phyloP scores from a whole-genome alignment of 2,329 filamentous ascomycete genomes.

The Colletotrichum melonis region DNA sequence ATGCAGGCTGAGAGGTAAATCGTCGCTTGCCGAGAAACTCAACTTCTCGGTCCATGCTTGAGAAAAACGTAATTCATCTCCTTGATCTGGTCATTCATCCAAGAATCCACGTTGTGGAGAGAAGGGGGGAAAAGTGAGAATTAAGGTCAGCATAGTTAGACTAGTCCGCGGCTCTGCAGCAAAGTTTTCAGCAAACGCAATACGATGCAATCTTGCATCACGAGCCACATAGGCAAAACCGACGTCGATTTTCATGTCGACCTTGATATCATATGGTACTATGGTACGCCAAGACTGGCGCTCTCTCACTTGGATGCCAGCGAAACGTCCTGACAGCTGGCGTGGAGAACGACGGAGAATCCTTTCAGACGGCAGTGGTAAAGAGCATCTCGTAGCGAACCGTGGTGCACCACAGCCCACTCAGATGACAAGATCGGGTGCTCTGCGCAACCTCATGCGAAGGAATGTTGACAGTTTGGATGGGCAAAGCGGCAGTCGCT shows the following conservation, averaged over 20 bases:
- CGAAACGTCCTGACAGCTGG: constrained; percentile 11
- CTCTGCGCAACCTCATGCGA: constrained; percentile 7
- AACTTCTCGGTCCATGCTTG: constrained; percentile 1
- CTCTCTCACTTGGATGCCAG: constrained; percentile 6
- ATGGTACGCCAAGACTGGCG: neutral
- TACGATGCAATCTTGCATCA: neutral
- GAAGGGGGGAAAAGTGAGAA: neutral
- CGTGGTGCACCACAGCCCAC: constrained; percentile 7
- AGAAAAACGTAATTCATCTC: neutral
- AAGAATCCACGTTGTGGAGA: neutral
- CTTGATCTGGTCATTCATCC: neutral
- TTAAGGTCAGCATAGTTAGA: neutral
- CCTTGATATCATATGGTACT: neutral
- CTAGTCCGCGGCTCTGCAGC: constrained; percentile 1
- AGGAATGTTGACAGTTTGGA: constrained; percentile 9
- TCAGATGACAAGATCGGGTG: constrained; percentile 32
- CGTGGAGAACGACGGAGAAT: constrained; percentile 3
- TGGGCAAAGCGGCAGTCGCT: constrained; percentile 7
- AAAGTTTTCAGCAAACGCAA: constrained; percentile 3
- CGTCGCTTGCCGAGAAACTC: constrained; percentile 8
- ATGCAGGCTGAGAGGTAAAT: constrained; percentile 5
- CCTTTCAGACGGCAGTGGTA: constrained; percentile 25
- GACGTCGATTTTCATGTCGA: constrained; percentile 1
- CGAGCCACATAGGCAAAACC: constrained; percentile 10
- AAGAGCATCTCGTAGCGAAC: constrained; percentile 24